Evolutionary conservation across 768 basidiomycete species (phyloP), one percentile per base, ranked within the genome.

Genomic region (Phylloporus rhodoxanthus): DNA sequence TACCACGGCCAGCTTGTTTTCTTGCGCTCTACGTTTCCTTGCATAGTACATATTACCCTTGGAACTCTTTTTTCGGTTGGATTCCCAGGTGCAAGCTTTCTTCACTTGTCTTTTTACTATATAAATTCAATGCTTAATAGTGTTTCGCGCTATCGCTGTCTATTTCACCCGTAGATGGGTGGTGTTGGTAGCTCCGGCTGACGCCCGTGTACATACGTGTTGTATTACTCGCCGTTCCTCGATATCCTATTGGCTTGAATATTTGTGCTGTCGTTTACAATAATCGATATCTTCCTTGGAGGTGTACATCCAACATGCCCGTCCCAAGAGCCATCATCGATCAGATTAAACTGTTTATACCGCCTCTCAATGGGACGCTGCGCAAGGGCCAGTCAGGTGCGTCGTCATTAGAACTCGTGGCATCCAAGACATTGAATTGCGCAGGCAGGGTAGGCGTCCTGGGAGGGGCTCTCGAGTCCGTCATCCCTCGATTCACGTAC

Each of bases 371-470:
- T 58, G 84, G 85, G 7, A 80, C 84, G 38, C 70, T 97, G 25
- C 92, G 94, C 74, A 99, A 99, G 65, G 95, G 95, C 25, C 94
- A 97, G 71, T 92, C 90, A 55, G 90, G 87, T 84, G 53, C 58
- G 75, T 67, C 26, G 45, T 47, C 23, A 28, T 25, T 11, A 14
- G 17, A 9, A 37, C 15, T 30, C 29, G 43, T 50, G 45, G 47
- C 28, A 20, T 13, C 38, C 45, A 32, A 47, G 34, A 42, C 30
- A 28, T 7, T 20, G 11, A 38, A 15, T 45, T 19, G 13, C 30
- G 17, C 58, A 82, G 92, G 95, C 32, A 80, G 95, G 36, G 86
- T 98, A 17, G 95, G 91, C 47, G 89, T 99, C 10, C 75, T 99
- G 14, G 95, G 95, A 52, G 95, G 95, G 26, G 91, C 92, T 32